Evolutionary conservation across 768 basidiomycete genomes (phyloP).

Genomic region (Pleurotus ostreatus): DNA sequence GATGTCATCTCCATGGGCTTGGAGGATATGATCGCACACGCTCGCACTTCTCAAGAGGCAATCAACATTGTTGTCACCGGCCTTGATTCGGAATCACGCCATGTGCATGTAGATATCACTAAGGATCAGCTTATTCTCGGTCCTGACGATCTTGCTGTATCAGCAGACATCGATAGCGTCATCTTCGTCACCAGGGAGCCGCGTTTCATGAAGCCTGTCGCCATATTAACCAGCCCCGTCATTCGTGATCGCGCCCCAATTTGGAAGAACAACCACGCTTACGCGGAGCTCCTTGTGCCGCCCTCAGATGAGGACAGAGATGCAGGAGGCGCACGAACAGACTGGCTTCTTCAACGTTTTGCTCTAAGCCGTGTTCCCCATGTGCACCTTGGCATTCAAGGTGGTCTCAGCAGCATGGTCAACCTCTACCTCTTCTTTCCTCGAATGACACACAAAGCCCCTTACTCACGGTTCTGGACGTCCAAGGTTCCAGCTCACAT

Average conservation of each 20-base stretch:
- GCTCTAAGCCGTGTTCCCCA: conserved; percentile 14
- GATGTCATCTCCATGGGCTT: conserved; percentile 11
- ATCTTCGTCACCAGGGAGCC: conserved; percentile 11
- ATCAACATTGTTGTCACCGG: conserved; percentile 12
- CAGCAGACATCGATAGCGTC: conserved; percentile 14
- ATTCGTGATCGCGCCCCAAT: conserved; percentile 12
- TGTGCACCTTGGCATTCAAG: conserved; percentile 12
- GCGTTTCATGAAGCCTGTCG: conserved; percentile 2
- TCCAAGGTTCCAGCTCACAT: conserved; percentile 10
- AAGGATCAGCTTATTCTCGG: not conserved
- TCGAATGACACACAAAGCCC: conserved; percentile 14
- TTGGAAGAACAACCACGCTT: conserved; percentile 13
- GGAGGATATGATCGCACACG: conserved; percentile 8
- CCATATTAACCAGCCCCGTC: conserved; percentile 8
- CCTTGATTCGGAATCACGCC: not conserved
- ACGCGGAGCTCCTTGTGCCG: conserved; percentile 12
- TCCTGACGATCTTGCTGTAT: not conserved
- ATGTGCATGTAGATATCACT: conserved; percentile 8
- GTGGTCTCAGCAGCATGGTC: conserved; percentile 3
- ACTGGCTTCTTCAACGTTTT: conserved; percentile 6
- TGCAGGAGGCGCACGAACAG: not conserved
- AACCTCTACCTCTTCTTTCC: conserved; percentile 17
- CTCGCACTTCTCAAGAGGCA: not conserved
- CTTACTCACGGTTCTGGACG: conserved; percentile 6
- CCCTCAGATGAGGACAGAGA: conserved; percentile 6